These are phyloP conservation scores for Populus tomentosa DNA, from an alignment of 441 rosid genomes.

Conservation along the genomic window DNA sequence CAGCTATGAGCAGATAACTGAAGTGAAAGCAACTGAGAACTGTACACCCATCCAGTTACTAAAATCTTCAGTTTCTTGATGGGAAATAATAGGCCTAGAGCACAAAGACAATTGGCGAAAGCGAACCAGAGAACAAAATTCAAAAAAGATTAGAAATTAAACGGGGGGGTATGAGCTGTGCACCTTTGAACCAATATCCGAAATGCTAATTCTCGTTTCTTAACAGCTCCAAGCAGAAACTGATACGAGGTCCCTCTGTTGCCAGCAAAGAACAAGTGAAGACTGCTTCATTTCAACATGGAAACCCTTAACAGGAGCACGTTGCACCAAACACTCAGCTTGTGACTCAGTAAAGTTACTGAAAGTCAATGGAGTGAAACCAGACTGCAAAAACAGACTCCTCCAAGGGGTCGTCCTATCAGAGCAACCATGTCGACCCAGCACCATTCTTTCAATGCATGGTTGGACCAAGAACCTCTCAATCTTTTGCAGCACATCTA, in stretches of 20 bases:
- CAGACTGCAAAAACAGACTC: conserved; percentile 40
- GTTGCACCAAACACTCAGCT: conserved; percentile 38
- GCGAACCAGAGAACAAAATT: conserved; percentile 25
- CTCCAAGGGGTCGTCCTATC: conserved; percentile 41
- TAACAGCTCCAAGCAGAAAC: conserved; percentile 65
- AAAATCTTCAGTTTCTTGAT: conserved; percentile 34
- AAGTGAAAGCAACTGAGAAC: conserved; percentile 20
- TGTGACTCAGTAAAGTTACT: conserved; percentile 36
- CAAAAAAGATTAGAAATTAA: conserved; percentile 27
- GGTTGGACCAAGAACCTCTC: conserved; percentile 63
- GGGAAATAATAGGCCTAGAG: conserved; percentile 35
- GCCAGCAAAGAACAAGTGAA: conserved; percentile 66
- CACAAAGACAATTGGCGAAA: conserved; percentile 44
- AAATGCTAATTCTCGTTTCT: conserved; percentile 15
- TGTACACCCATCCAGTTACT: conserved; percentile 36
- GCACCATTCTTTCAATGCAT: conserved; percentile 38
- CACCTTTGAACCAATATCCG: conserved; percentile 14
- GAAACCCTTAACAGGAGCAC: conserved; percentile 52
- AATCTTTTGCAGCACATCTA: conserved; percentile 43
- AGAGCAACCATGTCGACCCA: conserved; percentile 38
- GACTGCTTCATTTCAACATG: conserved; percentile 58
- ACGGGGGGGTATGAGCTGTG: conserved; percentile 30
- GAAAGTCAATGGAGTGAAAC: conserved; percentile 47
- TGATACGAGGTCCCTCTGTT: conserved; percentile 50
- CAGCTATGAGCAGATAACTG: conserved; percentile 16